Conservation (phyloP, 129 eudicot species). For the Arctium minus region DNA sequence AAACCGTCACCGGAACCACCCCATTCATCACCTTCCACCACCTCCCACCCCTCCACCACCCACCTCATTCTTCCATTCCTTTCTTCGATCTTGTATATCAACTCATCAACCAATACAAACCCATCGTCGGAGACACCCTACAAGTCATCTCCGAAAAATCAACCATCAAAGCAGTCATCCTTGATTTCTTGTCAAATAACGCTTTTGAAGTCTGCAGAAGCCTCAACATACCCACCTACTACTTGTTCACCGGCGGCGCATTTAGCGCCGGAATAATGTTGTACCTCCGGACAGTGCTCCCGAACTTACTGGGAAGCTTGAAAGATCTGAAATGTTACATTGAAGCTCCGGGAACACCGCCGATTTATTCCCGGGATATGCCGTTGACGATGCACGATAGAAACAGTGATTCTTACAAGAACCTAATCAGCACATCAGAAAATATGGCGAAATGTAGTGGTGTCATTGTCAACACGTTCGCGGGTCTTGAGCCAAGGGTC, state of each 20-base stretch:
- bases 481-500: conserved; percentile 1
- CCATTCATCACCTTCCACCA: conserved; percentile 53
- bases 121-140: not conserved
- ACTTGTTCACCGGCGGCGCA: conserved; percentile 8
- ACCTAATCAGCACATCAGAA: not conserved
- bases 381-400: not conserved
- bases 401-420: not conserved
- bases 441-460: conserved; percentile 16
- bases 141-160: not conserved
- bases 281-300: not conserved
- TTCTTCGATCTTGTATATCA: not conserved
- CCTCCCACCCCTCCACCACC: conserved; percentile 9
- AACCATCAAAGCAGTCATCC: conserved; percentile 3
- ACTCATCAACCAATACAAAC: not conserved
- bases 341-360: conserved; percentile 15
- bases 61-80: not conserved
- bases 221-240: conserved; percentile 6
- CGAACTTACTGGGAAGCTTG: not conserved
- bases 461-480: conserved; percentile 14
- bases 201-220: not conserved
- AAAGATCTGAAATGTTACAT: conserved; percentile 4
- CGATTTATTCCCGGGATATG: conserved; percentile 7
- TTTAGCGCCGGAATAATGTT: not conserved
- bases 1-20: conserved; percentile 18
- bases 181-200: not conserved